A percentile compares a stretch with the other conserved stretches of the same genome.
Conservation (phyloP, 768 basidiomycete species). For the Lactifluus subvellereus region DNA sequence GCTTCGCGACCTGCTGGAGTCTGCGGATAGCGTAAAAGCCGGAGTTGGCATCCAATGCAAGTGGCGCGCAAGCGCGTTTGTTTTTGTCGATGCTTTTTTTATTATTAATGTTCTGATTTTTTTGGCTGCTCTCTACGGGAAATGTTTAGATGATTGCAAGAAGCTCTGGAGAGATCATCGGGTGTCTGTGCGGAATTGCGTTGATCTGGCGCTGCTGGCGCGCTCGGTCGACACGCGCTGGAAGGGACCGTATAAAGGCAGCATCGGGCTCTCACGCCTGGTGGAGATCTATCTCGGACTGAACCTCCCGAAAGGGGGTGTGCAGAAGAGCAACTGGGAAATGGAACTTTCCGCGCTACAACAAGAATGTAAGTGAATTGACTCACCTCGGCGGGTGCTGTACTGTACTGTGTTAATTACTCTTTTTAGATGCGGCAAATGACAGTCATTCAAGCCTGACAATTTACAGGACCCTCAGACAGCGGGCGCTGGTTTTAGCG, state of each 20-base stretch:
- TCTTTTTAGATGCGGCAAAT: conserved; percentile 55
- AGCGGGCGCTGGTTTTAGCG: conserved; percentile 38
- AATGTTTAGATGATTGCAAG: conserved; percentile 51
- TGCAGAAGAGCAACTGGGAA: conserved; percentile 72
- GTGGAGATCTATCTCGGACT: conserved; percentile 54
- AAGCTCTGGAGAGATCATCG: conserved; percentile 51
- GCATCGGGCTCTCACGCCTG: conserved; percentile 60
- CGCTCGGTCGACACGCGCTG: conserved; percentile 62
- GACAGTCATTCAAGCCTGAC: conserved; percentile 62
- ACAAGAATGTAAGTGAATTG: conserved; percentile 52
- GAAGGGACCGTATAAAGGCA: conserved; percentile 60
- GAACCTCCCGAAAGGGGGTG: conserved; percentile 50
- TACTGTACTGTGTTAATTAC: no score
- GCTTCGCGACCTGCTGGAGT: conserved; percentile 47
- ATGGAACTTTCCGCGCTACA: conserved; percentile 39
- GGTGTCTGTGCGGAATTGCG: conserved; percentile 44
- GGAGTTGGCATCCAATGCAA: conserved; percentile 72
- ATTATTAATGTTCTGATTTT: conserved; percentile 1
- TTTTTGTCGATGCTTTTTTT: not conserved
- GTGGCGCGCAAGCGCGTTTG: not conserved
- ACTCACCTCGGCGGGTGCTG: not conserved
- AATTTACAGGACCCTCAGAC: conserved; percentile 43
- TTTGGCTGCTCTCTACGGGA: not conserved
- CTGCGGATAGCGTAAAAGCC: conserved; percentile 52
- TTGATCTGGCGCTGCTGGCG: conserved; percentile 67